These are phyloP conservation scores for Cicer pinnatifidum DNA, from an alignment of 306 rosid genomes.

Conservation along the genomic window DNA sequence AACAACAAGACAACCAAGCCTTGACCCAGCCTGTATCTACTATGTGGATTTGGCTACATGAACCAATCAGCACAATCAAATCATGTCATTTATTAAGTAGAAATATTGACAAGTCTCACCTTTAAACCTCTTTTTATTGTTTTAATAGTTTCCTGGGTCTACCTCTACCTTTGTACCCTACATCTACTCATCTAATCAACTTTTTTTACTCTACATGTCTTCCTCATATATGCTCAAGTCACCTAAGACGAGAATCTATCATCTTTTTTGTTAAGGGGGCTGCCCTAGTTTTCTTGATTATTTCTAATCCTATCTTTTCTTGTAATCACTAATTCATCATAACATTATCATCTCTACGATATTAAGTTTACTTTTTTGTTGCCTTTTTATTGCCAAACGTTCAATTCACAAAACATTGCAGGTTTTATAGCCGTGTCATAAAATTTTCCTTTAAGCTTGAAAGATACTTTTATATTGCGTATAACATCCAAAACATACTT, in stretches of 20 bases:
- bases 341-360: too few species aligned
- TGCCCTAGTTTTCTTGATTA: not conserved
- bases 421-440: too few species aligned
- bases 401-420: too few species aligned
- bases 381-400: too few species aligned
- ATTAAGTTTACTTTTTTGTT: too few species aligned
- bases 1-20: constrained; percentile 1
- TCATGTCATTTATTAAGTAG: not conserved
- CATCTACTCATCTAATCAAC: not conserved
- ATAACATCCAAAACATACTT: too few species aligned
- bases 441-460: too few species aligned
- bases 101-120: not conserved
- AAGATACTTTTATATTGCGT: too few species aligned
- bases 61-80: not conserved
- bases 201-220: too few species aligned
- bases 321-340: too few species aligned
- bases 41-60: not conserved
- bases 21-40: not conserved
- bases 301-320: not conserved
- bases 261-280: not conserved
- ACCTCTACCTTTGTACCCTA: not conserved
- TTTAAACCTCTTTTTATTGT: not conserved
- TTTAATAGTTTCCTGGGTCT: not conserved
- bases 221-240: too few species aligned
- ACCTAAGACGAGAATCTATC: not conserved